Evolutionary conservation across 345 rosid species (phyloP), one percentile per base, ranked within the genome.

Genomic region (Moringa oleifera): DNA sequence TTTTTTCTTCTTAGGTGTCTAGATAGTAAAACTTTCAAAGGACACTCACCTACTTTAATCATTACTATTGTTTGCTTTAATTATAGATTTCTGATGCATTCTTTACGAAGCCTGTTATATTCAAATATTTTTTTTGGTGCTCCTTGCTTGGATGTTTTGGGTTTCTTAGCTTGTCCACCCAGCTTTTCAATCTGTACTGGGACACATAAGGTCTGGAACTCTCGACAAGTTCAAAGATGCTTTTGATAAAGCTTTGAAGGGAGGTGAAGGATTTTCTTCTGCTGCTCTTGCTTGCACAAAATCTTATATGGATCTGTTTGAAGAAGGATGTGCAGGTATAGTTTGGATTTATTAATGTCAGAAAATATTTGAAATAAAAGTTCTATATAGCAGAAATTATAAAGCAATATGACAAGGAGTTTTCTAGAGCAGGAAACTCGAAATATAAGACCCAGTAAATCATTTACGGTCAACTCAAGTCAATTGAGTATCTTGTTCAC

Each of bases 161-260:
- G 12, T 4, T 21, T 56, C 59, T 58, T 73, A 95, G 98, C 95
- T 89, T 80, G 91, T 89, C 73, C 89, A 85, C 81, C 96, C 98
- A 12, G 81, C 96, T 57, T 83, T 84, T 73, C 96, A 84, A 69
- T 83, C 83, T 54, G 71, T 89, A 74, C 73, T 95, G 80, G 93
- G 85, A 57, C 98, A 88, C 75, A 41, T 91, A 67, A 78, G 96
- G 69, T 75, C 87, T 25, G 85, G 67, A 67, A 79, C 94, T 54
- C 79, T 91, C 13, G 86, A 78, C 31, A 77, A 79, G 45, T 91
- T 91, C 73, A 91, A 85, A 83, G 77, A 79, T 47, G 73, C 83
- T 65, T 95, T 95, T 71, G 91, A 88, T 58, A 87, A 87, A 67
- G 85, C 96, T 61, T 68, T 95, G 73, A 73, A 70, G 75, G 86